Conservation (phyloP, 176 grass and related monocot species). For the Miscanthus lutarioriparius region DNA sequence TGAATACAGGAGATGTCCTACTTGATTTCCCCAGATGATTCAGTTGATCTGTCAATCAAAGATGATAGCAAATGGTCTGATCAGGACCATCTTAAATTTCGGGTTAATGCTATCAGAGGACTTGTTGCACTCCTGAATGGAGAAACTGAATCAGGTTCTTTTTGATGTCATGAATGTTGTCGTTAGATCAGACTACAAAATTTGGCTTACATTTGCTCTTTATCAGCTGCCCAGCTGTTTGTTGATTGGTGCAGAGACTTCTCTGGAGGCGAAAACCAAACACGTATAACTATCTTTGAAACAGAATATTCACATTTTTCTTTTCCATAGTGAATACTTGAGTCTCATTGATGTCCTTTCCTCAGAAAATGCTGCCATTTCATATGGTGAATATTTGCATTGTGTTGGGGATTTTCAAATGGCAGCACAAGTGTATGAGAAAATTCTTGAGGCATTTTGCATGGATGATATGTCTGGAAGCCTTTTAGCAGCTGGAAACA, state of each 20-base stretch:
- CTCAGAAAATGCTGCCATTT: slow-evolving; percentile 68
- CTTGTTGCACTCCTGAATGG: slow-evolving; percentile 79
- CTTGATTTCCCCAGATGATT: slow-evolving; percentile 52
- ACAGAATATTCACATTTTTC: not conserved
- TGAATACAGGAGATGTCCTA: slow-evolving; percentile 55
- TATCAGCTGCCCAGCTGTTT: slow-evolving; percentile 61
- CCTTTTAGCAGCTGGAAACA: slow-evolving; percentile 72
- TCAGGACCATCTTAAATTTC: slow-evolving; percentile 49
- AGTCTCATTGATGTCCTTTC: slow-evolving; percentile 9
- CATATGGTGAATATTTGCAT: slow-evolving; percentile 80
- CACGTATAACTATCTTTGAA: slow-evolving; percentile 45
- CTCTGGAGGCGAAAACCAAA: slow-evolving; percentile 50
- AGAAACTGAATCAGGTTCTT: slow-evolving; percentile 67
- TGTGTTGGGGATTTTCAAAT: slow-evolving; percentile 65
- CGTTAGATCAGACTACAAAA: slow-evolving; percentile 7
- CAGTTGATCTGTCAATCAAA: slow-evolving; percentile 46
- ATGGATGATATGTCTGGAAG: slow-evolving; percentile 35
- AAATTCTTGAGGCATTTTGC: slow-evolving; percentile 41
- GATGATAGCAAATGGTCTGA: slow-evolving; percentile 41
- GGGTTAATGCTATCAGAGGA: slow-evolving; percentile 71
- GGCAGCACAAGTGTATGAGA: slow-evolving; percentile 70
- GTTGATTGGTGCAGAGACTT: slow-evolving; percentile 47
- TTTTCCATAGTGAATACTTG: not conserved
- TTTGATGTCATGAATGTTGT: not conserved
- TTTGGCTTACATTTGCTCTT: slow-evolving; percentile 33